Conservation (phyloP, 2,329 filamentous ascomycete genomes). For the Microdochium trichocladiopsis region DNA sequence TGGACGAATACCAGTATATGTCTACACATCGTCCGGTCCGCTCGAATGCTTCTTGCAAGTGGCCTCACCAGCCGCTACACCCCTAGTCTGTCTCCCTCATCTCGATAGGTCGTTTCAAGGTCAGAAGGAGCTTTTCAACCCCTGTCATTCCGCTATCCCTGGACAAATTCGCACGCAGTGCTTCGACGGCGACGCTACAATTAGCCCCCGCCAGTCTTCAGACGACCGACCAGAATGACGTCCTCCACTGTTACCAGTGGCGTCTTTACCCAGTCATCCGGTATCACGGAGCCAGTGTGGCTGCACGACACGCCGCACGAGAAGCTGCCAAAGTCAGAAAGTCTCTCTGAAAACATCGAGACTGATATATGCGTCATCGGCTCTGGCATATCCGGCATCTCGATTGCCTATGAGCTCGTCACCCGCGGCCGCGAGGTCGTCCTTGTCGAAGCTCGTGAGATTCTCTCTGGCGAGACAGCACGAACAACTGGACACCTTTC, state of each 20-base stretch:
- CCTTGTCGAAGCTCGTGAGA: slow-evolving; percentile 46
- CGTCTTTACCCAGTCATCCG: slow-evolving; percentile 33
- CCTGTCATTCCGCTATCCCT: no score
- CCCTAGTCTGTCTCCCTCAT: no score
- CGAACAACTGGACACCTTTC: slow-evolving; percentile 47
- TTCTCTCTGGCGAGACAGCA: slow-evolving; percentile 45
- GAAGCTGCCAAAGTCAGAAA: slow-evolving; percentile 32
- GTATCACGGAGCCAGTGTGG: slow-evolving; percentile 45
- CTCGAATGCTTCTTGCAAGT: no score
- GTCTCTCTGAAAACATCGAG: slow-evolving; percentile 32
- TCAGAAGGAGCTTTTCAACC: no score
- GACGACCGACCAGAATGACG: not conserved
- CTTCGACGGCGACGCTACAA: not conserved
- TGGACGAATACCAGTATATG: no score
- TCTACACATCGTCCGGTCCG: no score
- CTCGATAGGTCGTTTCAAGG: no score
- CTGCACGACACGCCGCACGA: slow-evolving; percentile 38
- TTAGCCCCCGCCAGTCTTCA: not conserved
- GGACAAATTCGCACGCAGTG: not conserved
- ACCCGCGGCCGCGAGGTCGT: slow-evolving; percentile 39
- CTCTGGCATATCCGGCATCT: slow-evolving; percentile 44
- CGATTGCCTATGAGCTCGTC: slow-evolving; percentile 45
- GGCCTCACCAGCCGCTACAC: no score
- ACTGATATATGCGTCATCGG: slow-evolving; percentile 44
- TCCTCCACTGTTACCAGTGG: not conserved